A percentile compares a stretch with the other conserved stretches of the same genome.
phyloP scores from a whole-genome alignment of 1,284 basidiomycete genomes.

The Exsudoporus floridanus region DNA sequence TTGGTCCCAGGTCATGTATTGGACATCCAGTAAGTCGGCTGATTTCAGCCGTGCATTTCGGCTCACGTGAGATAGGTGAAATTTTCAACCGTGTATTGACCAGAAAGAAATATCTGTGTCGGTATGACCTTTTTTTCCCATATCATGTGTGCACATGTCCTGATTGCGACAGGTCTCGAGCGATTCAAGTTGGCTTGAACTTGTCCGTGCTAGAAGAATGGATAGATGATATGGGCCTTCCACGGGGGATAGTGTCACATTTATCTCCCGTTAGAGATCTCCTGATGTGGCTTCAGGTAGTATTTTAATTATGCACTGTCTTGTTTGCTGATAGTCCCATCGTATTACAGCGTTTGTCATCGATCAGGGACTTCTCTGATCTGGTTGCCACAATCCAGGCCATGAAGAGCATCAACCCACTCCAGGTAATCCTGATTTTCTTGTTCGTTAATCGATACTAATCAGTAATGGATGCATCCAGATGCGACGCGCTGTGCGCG shows the following conservation, averaged over 20 bases:
- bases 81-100: constrained; percentile 93
- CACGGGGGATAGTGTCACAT: constrained; percentile 77
- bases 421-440: constrained; percentile 58
- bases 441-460: constrained; percentile 2
- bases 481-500: constrained; percentile 90
- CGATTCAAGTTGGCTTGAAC: constrained; percentile 90
- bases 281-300: constrained; percentile 82
- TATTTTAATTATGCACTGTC: constrained; percentile 14
- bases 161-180: constrained; percentile 61
- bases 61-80: constrained; percentile 59
- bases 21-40: constrained; percentile 71
- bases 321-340: constrained; percentile 9
- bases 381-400: constrained; percentile 89
- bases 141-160: constrained; percentile 1
- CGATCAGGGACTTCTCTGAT: constrained; percentile 81
- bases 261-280: constrained; percentile 86
- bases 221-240: constrained; percentile 80
- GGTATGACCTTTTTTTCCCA: constrained; percentile 52
- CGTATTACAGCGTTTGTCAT: constrained; percentile 75
- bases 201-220: constrained; percentile 88
- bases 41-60: neutral
- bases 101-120: constrained; percentile 90
- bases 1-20: constrained; percentile 95
- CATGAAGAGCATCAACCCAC: constrained; percentile 83
- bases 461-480: constrained; percentile 28